Conservation (phyloP, 2,329 filamentous ascomycete genomes). For the Hymenoscyphus occultus region DNA sequence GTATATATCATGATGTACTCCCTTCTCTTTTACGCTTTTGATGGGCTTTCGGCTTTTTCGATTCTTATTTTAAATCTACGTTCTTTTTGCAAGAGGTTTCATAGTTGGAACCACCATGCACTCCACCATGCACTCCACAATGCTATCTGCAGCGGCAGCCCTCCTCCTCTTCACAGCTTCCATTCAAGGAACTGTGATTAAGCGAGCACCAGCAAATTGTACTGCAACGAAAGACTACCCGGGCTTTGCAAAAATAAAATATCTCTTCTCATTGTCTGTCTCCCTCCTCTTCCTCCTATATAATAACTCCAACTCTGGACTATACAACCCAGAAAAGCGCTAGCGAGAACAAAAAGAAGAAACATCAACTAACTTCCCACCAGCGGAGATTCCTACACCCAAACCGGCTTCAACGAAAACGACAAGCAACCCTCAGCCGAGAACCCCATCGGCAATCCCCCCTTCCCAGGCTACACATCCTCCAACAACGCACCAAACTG, state of each 20-base stretch:
- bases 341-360: background rate
- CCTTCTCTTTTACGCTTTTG: background rate
- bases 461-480: constrained; percentile 41
- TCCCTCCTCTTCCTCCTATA: background rate
- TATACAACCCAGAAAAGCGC: background rate
- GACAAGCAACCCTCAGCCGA: constrained; percentile 36
- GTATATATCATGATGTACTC: background rate
- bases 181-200: constrained; percentile 1
- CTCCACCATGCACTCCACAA: background rate
- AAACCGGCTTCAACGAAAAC: constrained; percentile 39
- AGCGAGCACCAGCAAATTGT: constrained; percentile 18
- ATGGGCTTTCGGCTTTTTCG: background rate
- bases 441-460: constrained; percentile 42
- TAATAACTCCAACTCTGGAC: background rate
- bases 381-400: constrained; percentile 43
- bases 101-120: background rate
- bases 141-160: background rate
- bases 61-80: background rate
- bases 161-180: background rate
- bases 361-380: background rate
- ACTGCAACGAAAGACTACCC: constrained; percentile 35
- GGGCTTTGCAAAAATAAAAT: constrained; percentile 40
- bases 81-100: too few relatives aligned
- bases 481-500: constrained; percentile 50
- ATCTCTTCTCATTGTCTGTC: constrained; percentile 44